Evolutionary conservation across 345 rosid species (phyloP), one percentile per base, ranked within the genome.

Genomic region (Populus deltoides): DNA sequence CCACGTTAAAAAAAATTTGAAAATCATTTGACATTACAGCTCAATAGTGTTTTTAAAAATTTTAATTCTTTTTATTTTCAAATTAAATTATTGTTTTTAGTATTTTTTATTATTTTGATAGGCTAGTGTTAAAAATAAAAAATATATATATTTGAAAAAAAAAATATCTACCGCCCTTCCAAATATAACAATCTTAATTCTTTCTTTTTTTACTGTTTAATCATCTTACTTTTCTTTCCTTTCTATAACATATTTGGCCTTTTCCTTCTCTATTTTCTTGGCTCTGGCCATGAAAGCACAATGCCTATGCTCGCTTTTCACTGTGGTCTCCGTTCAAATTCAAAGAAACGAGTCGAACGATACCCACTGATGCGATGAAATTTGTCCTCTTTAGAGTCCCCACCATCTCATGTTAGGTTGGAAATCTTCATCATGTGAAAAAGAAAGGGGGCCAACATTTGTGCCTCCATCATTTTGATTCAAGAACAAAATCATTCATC

Each of bases 401-500:
- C n/a, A 74, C 27, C 70, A 43, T 43, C 57, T 20, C 31, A 33
- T 16, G 62, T 53, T 22, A 53, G 31, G 45, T 72, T 53, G 38
- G 20, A 15, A 35, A 7, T 53, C 18, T 53, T 22, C 43, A 17
- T 39, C 5, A 25, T 18, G 57, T 69, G 27, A 66, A 59, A 49
- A 69, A 45, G 67, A 55, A 73, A 22, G 59, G 47, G 49, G 36
- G 8, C 68, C 25, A 43, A 17, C 24, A 8, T 49, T 67, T 43
- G 25, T 27, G 66, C 59, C 25, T 2, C 55, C 51, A 13, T 55
- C 53, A 8, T 33, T 45, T 65, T 0, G 51, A 53, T 1, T 5
- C 13, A n/a, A 43, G 20, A 7, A 70, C 18, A 51, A 76, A 20
- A 16, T n/a, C 22, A 66, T 39, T 75, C 61, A 77, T 76, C 66